phyloP scores from a whole-genome alignment of 1,284 basidiomycete genomes.

The Prillingera fragicola region DNA sequence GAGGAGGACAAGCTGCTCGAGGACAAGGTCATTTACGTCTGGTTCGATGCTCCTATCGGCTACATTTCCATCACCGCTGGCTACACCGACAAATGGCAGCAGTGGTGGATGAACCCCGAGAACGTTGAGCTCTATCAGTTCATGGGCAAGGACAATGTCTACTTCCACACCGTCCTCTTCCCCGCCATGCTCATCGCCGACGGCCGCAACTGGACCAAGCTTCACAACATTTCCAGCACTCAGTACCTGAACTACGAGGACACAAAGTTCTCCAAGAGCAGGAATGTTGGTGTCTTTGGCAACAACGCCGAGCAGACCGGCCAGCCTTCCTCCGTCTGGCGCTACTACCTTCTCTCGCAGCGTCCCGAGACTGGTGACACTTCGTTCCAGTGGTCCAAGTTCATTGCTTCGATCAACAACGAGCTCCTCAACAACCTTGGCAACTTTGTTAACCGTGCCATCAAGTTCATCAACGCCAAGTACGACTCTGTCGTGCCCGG shows the following conservation, averaged over 20 bases:
- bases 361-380: constrained; percentile 91
- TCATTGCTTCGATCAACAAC: constrained; percentile 90
- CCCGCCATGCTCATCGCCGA: constrained; percentile 87
- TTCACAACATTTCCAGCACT: constrained; percentile 92
- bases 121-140: constrained; percentile 94
- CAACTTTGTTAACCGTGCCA: constrained; percentile 91
- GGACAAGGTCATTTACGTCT: constrained; percentile 92
- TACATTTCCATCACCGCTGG: constrained; percentile 97
- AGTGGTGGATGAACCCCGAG: constrained; percentile 95
- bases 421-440: constrained; percentile 94
- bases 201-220: constrained; percentile 84
- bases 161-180: constrained; percentile 97
- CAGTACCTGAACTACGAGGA: constrained; percentile 99
- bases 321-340: constrained; percentile 89
- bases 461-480: constrained; percentile 89
- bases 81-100: constrained; percentile 89
- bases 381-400: constrained; percentile 96
- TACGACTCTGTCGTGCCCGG: constrained; percentile 78
- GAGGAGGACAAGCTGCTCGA: constrained; percentile 73
- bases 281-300: constrained; percentile 82
- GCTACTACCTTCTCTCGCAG: constrained; percentile 91
- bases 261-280: constrained; percentile 97
- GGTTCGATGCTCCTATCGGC: constrained; percentile 97
- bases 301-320: constrained; percentile 90
- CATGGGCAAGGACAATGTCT: constrained; percentile 96